Percentiles rank a stretch among this genome's conserved stretches.
These are phyloP conservation scores for Stylonectria norvegica DNA, from an alignment of 2,329 filamentous ascomycete genomes.

Conservation along the genomic window DNA sequence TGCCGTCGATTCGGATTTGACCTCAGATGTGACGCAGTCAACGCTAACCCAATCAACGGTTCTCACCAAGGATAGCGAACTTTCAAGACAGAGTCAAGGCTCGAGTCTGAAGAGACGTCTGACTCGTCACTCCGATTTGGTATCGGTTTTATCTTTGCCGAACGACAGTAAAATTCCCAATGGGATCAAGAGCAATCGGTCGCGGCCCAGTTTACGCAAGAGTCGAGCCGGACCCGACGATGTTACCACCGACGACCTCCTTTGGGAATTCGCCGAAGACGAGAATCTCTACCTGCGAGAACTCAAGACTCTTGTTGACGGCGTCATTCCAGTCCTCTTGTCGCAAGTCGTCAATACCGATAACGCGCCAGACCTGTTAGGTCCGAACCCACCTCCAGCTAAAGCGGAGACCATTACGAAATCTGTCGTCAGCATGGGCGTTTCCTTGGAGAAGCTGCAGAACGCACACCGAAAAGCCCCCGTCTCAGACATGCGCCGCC, in stretches of 20 bases:
- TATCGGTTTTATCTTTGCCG: constrained; percentile 82
- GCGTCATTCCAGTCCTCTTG: constrained; percentile 88
- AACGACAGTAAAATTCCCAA: constrained; percentile 53
- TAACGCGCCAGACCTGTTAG: constrained; percentile 65
- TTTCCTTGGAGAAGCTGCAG: constrained; percentile 80
- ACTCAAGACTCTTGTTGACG: constrained; percentile 87
- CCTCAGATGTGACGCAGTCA: constrained; percentile 45
- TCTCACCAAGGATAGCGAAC: constrained; percentile 44
- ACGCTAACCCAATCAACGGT: constrained; percentile 53
- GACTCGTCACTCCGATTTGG: constrained; percentile 88
- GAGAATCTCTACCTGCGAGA: constrained; percentile 87
- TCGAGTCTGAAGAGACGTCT: constrained; percentile 67
- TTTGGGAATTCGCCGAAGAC: constrained; percentile 77
- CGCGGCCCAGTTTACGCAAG: constrained; percentile 74
- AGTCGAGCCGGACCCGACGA: constrained; percentile 63
- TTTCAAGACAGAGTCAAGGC: constrained; percentile 43
- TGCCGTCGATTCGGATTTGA: constrained; percentile 46
- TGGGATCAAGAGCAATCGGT: constrained; percentile 66
- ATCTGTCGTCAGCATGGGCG: constrained; percentile 90
- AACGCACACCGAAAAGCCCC: constrained; percentile 78
- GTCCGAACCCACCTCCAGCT: constrained; percentile 47
- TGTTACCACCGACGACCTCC: constrained; percentile 69
- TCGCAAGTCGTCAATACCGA: constrained; percentile 75
- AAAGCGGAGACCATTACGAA: constrained; percentile 66
- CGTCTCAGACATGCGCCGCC: constrained; percentile 63